phyloP scores from a whole-genome alignment of 768 basidiomycete genomes.

The Trametes cubensis region DNA sequence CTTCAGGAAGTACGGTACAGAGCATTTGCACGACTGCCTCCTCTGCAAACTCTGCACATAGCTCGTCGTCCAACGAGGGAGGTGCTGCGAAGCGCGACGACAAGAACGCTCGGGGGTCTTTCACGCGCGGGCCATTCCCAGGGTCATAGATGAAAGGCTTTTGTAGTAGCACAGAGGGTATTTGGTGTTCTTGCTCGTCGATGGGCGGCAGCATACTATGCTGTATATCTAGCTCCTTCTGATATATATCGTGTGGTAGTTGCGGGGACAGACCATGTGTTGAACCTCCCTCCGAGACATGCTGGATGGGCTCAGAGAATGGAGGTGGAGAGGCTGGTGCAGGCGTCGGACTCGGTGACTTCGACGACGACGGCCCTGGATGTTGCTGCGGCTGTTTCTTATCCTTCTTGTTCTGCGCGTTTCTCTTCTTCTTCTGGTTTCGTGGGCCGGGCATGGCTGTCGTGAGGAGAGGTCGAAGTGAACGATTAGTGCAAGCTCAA shows the following conservation, averaged over 20 bases:
- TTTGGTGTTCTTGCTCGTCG: constrained; percentile 6
- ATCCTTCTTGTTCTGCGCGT: constrained; percentile 38
- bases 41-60: constrained; percentile 79
- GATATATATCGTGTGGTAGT: not conserved
- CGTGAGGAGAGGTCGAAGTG: not conserved
- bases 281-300: not conserved
- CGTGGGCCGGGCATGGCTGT: constrained; percentile 62
- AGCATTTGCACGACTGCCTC: constrained; percentile 78
- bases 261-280: not conserved
- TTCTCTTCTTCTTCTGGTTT: constrained; percentile 53
- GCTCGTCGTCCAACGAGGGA: constrained; percentile 60
- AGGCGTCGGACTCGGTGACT: not conserved
- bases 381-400: constrained; percentile 25
- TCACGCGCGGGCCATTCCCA: constrained; percentile 78
- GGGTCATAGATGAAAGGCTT: constrained; percentile 73
- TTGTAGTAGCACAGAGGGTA: constrained; percentile 27
- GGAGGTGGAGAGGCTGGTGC: no score
- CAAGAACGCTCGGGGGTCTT: constrained; percentile 67
- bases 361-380: constrained; percentile 18
- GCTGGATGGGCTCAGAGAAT: not conserved
- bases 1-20: constrained; percentile 66
- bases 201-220: not conserved
- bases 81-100: constrained; percentile 67
- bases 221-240: not conserved
- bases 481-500: not conserved